Evolutionary conservation across 306 rosid genomes (phyloP).

Genomic region (Pyrus pyrifolia): DNA sequence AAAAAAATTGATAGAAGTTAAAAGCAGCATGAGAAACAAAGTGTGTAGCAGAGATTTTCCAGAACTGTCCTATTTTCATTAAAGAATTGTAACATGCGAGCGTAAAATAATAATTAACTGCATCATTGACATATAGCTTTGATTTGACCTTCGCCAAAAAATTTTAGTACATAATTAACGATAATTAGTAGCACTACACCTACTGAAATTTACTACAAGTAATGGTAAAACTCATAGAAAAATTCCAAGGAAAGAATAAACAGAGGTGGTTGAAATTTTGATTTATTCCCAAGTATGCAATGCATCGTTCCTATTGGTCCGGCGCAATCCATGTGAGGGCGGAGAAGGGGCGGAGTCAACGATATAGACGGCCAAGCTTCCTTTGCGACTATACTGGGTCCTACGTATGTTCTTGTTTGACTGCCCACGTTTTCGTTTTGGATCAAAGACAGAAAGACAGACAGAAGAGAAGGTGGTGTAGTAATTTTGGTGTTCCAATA

Average conservation of each 20-base stretch:
- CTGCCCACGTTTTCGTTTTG: conserved; percentile 5
- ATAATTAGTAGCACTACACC: neutral
- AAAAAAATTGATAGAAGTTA: too few relatives aligned
- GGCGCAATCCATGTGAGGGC: conserved; percentile 24
- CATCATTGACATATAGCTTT: too few relatives aligned
- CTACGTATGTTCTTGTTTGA: conserved; percentile 8
- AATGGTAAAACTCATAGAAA: neutral
- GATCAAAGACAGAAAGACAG: neutral
- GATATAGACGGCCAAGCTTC: conserved; percentile 20
- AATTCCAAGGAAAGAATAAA: neutral
- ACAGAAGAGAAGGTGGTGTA: neutral
- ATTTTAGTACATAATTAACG: neutral
- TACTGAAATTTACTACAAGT: neutral
- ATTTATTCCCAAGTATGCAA: neutral
- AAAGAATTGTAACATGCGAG: too few relatives aligned
- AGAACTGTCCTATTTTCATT: too few relatives aligned
- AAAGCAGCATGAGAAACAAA: neutral
- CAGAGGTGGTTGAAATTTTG: neutral
- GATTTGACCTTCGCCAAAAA: neutral
- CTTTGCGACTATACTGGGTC: neutral
- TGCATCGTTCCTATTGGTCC: conserved; percentile 8
- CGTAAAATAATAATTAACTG: too few relatives aligned
- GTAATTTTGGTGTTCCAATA: neutral
- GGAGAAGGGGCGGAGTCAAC: conserved; percentile 18
- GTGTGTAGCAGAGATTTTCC: too few relatives aligned